A percentile compares a stretch with the other conserved stretches of the same genome.
Evolutionary conservation across 2,329 filamentous ascomycete species (phyloP).

Genomic region (Ophiobolus disseminans): DNA sequence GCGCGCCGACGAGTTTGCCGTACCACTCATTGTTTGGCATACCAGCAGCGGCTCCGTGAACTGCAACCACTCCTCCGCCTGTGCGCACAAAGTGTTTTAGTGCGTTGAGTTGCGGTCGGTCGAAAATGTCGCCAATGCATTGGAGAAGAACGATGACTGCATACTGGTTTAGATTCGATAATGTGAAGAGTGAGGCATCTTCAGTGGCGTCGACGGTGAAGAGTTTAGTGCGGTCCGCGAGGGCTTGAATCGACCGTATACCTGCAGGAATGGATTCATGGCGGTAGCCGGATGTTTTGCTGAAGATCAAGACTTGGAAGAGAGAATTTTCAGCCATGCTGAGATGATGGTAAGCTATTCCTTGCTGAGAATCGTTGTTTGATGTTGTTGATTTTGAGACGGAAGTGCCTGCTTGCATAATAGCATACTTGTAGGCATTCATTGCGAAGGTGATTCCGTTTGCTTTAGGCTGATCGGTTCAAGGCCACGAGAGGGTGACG

Average conservation of each 20-base stretch:
- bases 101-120: constrained; percentile 14
- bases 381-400: too few relatives aligned
- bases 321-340: constrained; percentile 4
- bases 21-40: constrained; percentile 34
- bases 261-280: constrained; percentile 33
- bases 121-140: constrained; percentile 23
- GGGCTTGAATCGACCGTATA: constrained; percentile 18
- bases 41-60: constrained; percentile 36
- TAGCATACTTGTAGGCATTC: too few relatives aligned
- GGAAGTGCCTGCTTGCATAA: too few relatives aligned
- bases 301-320: constrained; percentile 32
- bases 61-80: constrained; percentile 34
- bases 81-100: constrained; percentile 21
- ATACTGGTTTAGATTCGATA: constrained; percentile 10
- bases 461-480: too few relatives aligned
- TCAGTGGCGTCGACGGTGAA: constrained; percentile 27
- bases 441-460: too few relatives aligned
- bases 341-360: neutral
- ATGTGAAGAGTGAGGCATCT: constrained; percentile 21
- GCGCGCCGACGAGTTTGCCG: constrained; percentile 28
- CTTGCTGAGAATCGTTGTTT: neutral
- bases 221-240: constrained; percentile 6
- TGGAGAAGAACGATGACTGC: constrained; percentile 25
- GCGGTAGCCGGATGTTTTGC: constrained; percentile 37
- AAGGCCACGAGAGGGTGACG: too few relatives aligned